These are phyloP conservation scores for Sarocladium brachiariae DNA, from an alignment of 2,329 filamentous ascomycete genomes.

Conservation along the genomic window DNA sequence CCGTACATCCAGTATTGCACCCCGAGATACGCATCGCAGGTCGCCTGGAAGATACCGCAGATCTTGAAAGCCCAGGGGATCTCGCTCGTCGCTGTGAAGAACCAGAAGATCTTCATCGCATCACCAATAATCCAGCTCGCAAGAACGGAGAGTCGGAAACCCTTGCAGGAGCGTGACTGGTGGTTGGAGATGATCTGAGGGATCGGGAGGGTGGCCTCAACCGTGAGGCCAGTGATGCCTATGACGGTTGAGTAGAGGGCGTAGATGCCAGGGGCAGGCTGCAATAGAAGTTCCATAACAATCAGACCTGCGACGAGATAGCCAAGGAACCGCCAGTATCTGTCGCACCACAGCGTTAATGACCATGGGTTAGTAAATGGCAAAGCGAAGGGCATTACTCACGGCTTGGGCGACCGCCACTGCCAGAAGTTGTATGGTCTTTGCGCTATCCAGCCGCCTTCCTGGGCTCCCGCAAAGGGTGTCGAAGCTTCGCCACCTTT, in stretches of 20 bases:
- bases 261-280: conserved; percentile 51
- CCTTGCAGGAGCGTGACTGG: conserved; percentile 62
- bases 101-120: conserved; percentile 82
- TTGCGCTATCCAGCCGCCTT: conserved; percentile 30
- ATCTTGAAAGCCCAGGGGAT: conserved; percentile 77
- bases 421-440: conserved; percentile 78
- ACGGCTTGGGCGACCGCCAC: conserved; percentile 66
- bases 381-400: conserved; percentile 23
- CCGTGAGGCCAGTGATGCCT: conserved; percentile 67
- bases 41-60: conserved; percentile 74
- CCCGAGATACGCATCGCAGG: conserved; percentile 68
- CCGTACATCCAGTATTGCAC: conserved; percentile 69
- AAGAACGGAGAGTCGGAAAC: conserved; percentile 70
- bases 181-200: conserved; percentile 71
- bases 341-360: conserved; percentile 20
- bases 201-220: conserved; percentile 76
- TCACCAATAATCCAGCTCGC: conserved; percentile 75
- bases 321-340: conserved; percentile 72
- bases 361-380: too few relatives aligned
- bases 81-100: conserved; percentile 62
- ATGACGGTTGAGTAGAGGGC: conserved; percentile 58
- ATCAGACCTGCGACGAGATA: conserved; percentile 59
- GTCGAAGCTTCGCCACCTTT: conserved; percentile 53
- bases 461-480: conserved; percentile 54
- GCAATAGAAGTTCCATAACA: conserved; percentile 60